Conservation (phyloP, 768 basidiomycete genomes). For the Lyophyllum atratum region DNA sequence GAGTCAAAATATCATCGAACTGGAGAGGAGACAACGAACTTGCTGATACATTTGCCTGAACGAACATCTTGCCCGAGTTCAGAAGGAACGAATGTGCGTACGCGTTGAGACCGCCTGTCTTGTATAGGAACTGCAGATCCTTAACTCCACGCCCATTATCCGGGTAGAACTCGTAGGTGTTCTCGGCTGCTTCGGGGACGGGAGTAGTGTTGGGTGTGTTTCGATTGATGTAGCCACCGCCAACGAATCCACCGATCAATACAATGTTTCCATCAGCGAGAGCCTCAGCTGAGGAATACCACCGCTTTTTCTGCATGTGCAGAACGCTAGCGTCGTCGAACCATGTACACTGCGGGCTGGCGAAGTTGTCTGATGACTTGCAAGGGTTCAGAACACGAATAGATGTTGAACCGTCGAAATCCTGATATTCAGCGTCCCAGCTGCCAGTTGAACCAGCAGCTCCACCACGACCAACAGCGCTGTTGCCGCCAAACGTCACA, state of each 20-base stretch:
- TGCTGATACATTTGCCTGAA: slow-evolving; percentile 82
- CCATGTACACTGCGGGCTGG: slow-evolving; percentile 62
- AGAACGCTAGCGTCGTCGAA: slow-evolving; percentile 66
- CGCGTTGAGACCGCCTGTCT: slow-evolving; percentile 76
- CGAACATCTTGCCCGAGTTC: slow-evolving; percentile 75
- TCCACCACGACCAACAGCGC: slow-evolving; percentile 69
- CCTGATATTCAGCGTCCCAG: slow-evolving; percentile 70
- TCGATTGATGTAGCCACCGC: slow-evolving; percentile 79
- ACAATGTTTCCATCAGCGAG: slow-evolving; percentile 76
- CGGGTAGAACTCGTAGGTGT: slow-evolving; percentile 85
- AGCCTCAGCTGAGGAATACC: slow-evolving; percentile 80
- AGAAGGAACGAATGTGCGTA: slow-evolving; percentile 77
- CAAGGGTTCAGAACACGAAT: slow-evolving; percentile 88
- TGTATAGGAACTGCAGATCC: slow-evolving; percentile 66
- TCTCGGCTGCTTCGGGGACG: slow-evolving; percentile 64
- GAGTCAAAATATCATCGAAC: slow-evolving; percentile 9
- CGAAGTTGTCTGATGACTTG: slow-evolving; percentile 45
- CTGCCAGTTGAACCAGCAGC: slow-evolving; percentile 51
- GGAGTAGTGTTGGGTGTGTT: slow-evolving; percentile 74
- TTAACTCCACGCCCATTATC: slow-evolving; percentile 47
- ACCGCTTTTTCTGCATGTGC: slow-evolving; percentile 67
- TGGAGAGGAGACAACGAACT: slow-evolving; percentile 42
- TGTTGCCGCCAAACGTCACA: slow-evolving; percentile 77
- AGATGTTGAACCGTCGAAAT: slow-evolving; percentile 78
- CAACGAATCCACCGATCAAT: slow-evolving; percentile 80